Conservation (phyloP, 2,329 filamentous ascomycete species). For the Thielaviopsis euricoi region DNA sequence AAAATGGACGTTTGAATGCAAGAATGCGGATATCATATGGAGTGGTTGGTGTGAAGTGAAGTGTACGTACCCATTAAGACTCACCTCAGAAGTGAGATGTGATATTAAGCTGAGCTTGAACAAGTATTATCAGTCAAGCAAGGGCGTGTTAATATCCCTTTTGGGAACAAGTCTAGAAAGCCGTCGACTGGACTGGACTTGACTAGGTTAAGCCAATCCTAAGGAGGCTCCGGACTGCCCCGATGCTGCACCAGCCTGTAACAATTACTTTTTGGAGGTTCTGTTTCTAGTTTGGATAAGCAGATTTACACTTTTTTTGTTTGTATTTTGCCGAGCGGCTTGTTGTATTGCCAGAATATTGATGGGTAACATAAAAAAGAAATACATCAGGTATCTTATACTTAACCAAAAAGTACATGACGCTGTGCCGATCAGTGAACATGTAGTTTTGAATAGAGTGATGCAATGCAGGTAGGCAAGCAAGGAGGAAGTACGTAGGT, state of each 20-base stretch:
- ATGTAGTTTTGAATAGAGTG: too few species aligned
- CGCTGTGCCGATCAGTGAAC: neutral
- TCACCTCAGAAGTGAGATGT: neutral
- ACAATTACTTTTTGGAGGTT: neutral
- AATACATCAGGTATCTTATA: too few species aligned
- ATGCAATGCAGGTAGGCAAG: too few species aligned
- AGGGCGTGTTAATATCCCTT: constrained; percentile 2
- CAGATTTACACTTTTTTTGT: neutral
- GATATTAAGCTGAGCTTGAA: neutral
- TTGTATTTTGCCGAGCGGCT: too few species aligned
- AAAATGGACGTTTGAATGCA: neutral
- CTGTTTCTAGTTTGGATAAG: neutral
- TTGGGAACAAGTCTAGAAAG: neutral
- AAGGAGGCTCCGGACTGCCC: neutral
- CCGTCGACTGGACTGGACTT: neutral
- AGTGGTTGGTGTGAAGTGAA: neutral
- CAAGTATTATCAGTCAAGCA: neutral
- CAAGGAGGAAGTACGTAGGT: neutral
- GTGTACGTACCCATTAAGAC: neutral
- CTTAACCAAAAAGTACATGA: too few species aligned
- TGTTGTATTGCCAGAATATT: neutral
- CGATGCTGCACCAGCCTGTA: neutral
- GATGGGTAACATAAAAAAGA: too few species aligned
- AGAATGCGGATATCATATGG: neutral
- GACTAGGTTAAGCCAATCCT: neutral